These are phyloP conservation scores for Stemphylium lycopersici DNA, from an alignment of 2,329 filamentous ascomycete species.

Conservation along the genomic window DNA sequence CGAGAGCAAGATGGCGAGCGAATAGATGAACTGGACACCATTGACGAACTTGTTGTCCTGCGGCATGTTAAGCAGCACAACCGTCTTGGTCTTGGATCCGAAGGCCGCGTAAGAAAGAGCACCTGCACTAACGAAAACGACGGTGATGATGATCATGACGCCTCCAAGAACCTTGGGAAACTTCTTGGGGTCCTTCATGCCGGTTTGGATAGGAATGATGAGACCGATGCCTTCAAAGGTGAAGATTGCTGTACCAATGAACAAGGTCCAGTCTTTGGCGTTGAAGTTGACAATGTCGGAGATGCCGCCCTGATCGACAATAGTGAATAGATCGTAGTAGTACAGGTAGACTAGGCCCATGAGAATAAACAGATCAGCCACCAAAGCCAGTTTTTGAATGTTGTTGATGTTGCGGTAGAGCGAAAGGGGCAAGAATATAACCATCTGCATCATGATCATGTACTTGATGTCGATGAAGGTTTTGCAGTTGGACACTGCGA, in stretches of 20 bases:
- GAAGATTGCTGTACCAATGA: constrained; percentile 98
- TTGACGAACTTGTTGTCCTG: constrained; percentile 97
- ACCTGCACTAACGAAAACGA: constrained; percentile 89
- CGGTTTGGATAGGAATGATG: constrained; percentile 97
- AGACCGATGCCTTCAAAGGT: constrained; percentile 98
- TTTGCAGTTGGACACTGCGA: constrained; percentile 87
- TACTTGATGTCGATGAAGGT: constrained; percentile 84
- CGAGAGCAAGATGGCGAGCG: constrained; percentile 92
- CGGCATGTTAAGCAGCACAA: constrained; percentile 93
- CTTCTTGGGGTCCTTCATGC: constrained; percentile 88
- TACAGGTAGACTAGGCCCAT: constrained; percentile 92
- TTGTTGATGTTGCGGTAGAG: constrained; percentile 96
- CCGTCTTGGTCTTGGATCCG: constrained; percentile 92
- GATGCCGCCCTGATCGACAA: constrained; percentile 73
- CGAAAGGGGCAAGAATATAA: constrained; percentile 93
- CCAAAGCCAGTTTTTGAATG: constrained; percentile 89
- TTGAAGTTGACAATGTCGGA: constrained; percentile 93
- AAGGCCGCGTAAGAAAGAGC: constrained; percentile 95
- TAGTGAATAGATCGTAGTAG: constrained; percentile 90
- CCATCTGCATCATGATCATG: constrained; percentile 92
- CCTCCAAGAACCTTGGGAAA: constrained; percentile 86
- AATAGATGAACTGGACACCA: constrained; percentile 94
- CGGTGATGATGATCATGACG: constrained; percentile 94
- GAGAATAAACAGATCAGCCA: constrained; percentile 94
- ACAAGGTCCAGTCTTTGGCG: constrained; percentile 88